Percentiles rank a stretch among this genome's conserved stretches.
phyloP scores from a whole-genome alignment of 352 stramenopile species.

The Plasmopara halstedii region DNA sequence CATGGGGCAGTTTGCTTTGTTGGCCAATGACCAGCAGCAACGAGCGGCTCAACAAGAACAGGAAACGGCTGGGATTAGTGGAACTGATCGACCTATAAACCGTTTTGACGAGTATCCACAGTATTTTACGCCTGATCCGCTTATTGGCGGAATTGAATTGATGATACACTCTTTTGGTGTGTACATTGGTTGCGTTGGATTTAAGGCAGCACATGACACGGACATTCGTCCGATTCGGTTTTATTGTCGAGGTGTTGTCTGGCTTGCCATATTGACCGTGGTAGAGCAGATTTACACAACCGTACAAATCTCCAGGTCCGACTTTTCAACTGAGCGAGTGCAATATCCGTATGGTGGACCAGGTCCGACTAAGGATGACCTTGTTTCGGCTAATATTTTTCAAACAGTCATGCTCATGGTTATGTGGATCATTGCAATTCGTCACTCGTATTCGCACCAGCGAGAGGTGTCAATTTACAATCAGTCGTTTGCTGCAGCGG shows the following conservation, averaged over 20 bases:
- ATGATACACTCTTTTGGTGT: conserved; percentile 77
- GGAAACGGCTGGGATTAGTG: conserved; percentile 20
- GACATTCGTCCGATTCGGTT: conserved; percentile 81
- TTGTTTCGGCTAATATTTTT: conserved; percentile 81
- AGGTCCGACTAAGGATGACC: conserved; percentile 75
- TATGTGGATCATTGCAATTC: conserved; percentile 79
- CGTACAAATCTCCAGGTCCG: conserved; percentile 66
- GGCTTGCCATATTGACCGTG: conserved; percentile 70
- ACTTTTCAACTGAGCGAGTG: conserved; percentile 62
- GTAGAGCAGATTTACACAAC: conserved; percentile 80
- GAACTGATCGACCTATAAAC: conserved; percentile 33
- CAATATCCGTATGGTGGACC: conserved; percentile 66
- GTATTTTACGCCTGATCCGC: conserved; percentile 71
- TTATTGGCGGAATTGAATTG: conserved; percentile 59
- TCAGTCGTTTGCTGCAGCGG: conserved; percentile 63
- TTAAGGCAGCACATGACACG: conserved; percentile 81
- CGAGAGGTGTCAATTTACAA: conserved; percentile 76
- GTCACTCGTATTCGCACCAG: conserved; percentile 70
- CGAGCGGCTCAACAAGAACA: conserved; percentile 27
- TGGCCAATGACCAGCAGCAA: conserved; percentile 75
- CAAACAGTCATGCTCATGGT: conserved; percentile 76
- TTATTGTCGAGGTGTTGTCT: conserved; percentile 71
- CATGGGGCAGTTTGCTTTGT: conserved; percentile 76
- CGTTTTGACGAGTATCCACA: conserved; percentile 70
- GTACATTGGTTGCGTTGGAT: conserved; percentile 80